These are phyloP conservation scores for Cutaneotrichosporon sp. DNA, from an alignment of 1,284 basidiomycete species.

Conservation along the genomic window DNA sequence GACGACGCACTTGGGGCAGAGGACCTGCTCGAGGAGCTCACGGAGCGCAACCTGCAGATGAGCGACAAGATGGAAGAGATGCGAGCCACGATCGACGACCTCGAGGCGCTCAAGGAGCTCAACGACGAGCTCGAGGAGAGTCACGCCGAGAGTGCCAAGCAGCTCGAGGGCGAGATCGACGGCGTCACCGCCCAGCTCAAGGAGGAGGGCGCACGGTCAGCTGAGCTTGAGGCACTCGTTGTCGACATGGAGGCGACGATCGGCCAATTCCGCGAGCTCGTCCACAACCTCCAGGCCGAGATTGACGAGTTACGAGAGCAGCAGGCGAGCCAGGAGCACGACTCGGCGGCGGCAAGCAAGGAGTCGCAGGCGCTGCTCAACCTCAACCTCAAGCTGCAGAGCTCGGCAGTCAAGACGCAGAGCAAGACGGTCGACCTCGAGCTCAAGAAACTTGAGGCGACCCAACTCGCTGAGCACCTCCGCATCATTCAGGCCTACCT, in stretches of 20 bases:
- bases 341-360: slow-evolving; percentile 70
- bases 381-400: slow-evolving; percentile 87
- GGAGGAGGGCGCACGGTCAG: slow-evolving; percentile 66
- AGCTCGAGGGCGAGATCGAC: slow-evolving; percentile 87
- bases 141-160: slow-evolving; percentile 90
- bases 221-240: slow-evolving; percentile 70
- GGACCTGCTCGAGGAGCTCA: slow-evolving; percentile 92
- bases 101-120: slow-evolving; percentile 92
- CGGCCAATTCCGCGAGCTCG: slow-evolving; percentile 83
- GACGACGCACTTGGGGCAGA: slow-evolving; percentile 94
- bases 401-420: slow-evolving; percentile 81
- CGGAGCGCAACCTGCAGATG: slow-evolving; percentile 87
- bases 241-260: slow-evolving; percentile 85
- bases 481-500: slow-evolving; percentile 69
- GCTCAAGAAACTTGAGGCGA: slow-evolving; percentile 75
- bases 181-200: slow-evolving; percentile 58
- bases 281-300: slow-evolving; percentile 81
- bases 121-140: slow-evolving; percentile 97
- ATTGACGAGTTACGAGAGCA: slow-evolving; percentile 75
- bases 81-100: slow-evolving; percentile 89
- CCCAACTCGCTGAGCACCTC: slow-evolving; percentile 74
- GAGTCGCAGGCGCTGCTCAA: slow-evolving; percentile 81
- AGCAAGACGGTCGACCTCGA: slow-evolving; percentile 84
- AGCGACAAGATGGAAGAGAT: slow-evolving; percentile 95
- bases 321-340: slow-evolving; percentile 76